These are phyloP conservation scores for Quercus rubra DNA, from an alignment of 306 rosid species.

Conservation along the genomic window DNA sequence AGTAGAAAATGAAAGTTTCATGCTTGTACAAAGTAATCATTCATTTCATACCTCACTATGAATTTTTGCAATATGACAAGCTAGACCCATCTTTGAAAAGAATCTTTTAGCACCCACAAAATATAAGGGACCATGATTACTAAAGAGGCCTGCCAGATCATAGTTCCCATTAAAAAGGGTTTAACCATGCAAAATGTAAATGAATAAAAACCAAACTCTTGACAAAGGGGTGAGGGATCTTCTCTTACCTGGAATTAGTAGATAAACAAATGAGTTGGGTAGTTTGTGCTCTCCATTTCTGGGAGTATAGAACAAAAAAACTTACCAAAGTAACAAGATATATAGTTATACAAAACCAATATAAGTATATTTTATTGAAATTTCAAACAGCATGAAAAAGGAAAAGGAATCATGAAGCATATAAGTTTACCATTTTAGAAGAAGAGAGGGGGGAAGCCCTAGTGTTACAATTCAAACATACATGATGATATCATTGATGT, in stretches of 20 bases:
- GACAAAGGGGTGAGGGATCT: constrained; percentile 10
- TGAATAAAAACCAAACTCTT: constrained; percentile 3
- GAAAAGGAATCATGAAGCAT: neutral
- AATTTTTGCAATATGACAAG: constrained; percentile 84
- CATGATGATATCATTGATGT: neutral
- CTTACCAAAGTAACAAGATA: neutral
- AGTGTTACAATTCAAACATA: neutral
- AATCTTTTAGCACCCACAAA: constrained; percentile 75
- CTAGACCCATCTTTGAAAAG: constrained; percentile 88
- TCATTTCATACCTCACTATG: constrained; percentile 65
- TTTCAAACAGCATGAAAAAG: neutral
- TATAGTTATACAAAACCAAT: neutral
- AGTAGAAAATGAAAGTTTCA: neutral
- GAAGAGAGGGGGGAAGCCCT: neutral
- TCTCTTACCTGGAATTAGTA: constrained; percentile 67
- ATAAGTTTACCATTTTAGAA: neutral
- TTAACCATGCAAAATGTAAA: constrained; percentile 2
- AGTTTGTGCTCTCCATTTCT: constrained; percentile 69
- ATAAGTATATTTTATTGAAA: neutral
- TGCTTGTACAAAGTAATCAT: neutral
- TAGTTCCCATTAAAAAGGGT: constrained; percentile 2
- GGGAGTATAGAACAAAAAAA: constrained; percentile 18
- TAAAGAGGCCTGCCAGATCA: constrained; percentile 67
- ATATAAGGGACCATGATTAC: constrained; percentile 81
- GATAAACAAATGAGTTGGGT: constrained; percentile 75